Evolutionary conservation across 2,329 filamentous ascomycete genomes (phyloP).

Genomic region (Cladophialophora bantiana): DNA sequence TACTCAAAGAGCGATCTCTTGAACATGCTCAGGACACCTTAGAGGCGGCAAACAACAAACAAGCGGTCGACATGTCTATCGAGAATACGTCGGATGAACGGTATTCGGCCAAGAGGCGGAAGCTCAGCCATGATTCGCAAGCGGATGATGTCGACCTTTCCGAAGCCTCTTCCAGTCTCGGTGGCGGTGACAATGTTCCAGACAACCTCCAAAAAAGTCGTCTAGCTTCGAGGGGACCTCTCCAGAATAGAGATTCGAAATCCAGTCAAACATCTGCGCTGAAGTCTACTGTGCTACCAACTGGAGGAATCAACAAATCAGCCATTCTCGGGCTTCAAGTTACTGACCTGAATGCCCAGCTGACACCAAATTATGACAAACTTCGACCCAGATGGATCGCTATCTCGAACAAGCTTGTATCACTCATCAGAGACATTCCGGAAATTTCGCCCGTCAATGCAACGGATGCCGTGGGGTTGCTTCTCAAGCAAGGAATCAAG

Average conservation of each 20-base stretch:
- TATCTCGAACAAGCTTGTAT: conserved; percentile 60
- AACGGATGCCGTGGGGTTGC: conserved; percentile 70
- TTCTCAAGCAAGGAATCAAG: conserved; percentile 71
- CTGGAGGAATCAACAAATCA: conserved; percentile 32
- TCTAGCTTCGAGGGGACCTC: neutral
- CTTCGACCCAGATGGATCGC: conserved; percentile 55
- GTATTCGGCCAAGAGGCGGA: conserved; percentile 44
- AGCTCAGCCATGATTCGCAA: conserved; percentile 36
- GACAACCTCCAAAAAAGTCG: neutral
- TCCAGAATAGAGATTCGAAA: neutral
- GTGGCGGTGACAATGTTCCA: neutral
- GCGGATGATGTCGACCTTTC: conserved; percentile 4
- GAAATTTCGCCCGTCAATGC: conserved; percentile 60
- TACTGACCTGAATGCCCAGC: conserved; percentile 66
- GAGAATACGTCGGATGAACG: neutral
- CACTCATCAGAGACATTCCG: conserved; percentile 63
- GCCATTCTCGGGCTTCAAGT: conserved; percentile 58
- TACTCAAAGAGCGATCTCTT: neutral
- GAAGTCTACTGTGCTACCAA: conserved; percentile 22
- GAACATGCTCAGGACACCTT: neutral
- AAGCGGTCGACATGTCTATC: conserved; percentile 15
- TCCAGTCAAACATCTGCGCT: neutral
- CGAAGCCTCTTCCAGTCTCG: neutral
- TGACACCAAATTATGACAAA: conserved; percentile 63
- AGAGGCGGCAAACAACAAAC: neutral